These are phyloP conservation scores for Scedosporium boydii DNA, from an alignment of 2,329 filamentous ascomycete species.

Conservation along the genomic window DNA sequence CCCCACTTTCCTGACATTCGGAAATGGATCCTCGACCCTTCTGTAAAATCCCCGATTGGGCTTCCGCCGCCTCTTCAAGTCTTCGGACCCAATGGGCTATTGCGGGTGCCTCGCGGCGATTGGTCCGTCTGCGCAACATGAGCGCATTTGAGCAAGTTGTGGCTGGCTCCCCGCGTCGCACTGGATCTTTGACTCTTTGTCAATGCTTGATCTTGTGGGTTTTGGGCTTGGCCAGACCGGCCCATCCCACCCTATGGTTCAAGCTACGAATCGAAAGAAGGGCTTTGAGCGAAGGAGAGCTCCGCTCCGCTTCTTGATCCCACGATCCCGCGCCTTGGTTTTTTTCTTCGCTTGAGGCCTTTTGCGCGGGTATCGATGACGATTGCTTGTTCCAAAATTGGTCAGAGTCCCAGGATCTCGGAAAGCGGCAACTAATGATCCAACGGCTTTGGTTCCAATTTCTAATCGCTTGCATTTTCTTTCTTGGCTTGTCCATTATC, in stretches of 20 bases:
- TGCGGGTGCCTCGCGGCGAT: neutral
- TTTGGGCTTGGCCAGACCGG: too few species aligned
- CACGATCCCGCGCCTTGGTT: neutral
- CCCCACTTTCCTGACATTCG: neutral
- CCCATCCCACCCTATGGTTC: too few species aligned
- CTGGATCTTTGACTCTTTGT: neutral
- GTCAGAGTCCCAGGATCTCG: neutral
- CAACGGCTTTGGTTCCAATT: neutral
- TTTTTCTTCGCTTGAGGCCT: neutral
- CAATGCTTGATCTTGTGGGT: neutral
- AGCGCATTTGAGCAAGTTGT: slow-evolving; percentile 43
- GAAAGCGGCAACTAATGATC: neutral
- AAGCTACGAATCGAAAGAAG: too few species aligned
- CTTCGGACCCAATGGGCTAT: neutral
- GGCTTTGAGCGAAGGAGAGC: too few species aligned
- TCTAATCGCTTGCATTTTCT: neutral
- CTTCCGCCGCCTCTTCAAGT: neutral
- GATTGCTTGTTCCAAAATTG: neutral
- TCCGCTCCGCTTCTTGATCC: neutral
- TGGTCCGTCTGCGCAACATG: slow-evolving; percentile 15
- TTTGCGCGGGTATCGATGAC: neutral
- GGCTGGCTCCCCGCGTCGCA: slow-evolving; percentile 9
- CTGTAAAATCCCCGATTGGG: slow-evolving; percentile 1
- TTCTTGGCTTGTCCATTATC: neutral
- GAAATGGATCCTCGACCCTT: neutral